Base-by-base conservation (phyloP, 306 rosid genomes). In the Delonix regia region DNA sequence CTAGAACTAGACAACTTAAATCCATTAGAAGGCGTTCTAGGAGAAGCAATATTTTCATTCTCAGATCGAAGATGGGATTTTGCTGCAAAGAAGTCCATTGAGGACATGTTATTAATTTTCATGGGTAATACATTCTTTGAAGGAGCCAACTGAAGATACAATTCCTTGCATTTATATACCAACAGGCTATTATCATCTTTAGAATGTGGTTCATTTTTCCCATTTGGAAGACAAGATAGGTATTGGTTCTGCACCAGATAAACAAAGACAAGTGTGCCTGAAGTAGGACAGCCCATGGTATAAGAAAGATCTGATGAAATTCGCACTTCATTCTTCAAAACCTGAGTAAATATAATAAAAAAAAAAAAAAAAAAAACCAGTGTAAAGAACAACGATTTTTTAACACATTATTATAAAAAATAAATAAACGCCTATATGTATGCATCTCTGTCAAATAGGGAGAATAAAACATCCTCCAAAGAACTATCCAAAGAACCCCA, bases 211-310 rank as follows among this genome's bases (percentile, higher is more conserved):
- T 77, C 83, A 33, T 70, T 86, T 71, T 55, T 59, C 61, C 76
- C 86, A 77, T 72, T 77, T 10, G 83, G 51, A 55, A 74, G 62
- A 78, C 36, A 73, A 80, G 84, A 59, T 68, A 72, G 44, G 27
- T 51, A 36, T 45, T 79, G 88, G 77, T 78, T 78, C 80, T 78
- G 86, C 69, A 85, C 39, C 1, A 84, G 82, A 77, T 80, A 83
- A 42, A 92, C 78, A 77, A 90, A 90, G 67, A 94, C 80, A 34
- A 44, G 71, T 48, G 85, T 76, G 25, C 95, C 91, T 4, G 69
- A 48, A 84, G 89, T 22, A 69, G 95, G 98, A 83, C 88, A 78
- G 41, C 97, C 97, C 91, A 94, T 81, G 71, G 97, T 77, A 81
- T 79, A 48, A 30, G 87, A 89, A 83, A 94, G 97, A 77, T 80